Evolutionary conservation across 371 early-diverging fungal species (phyloP), one percentile per base, ranked within the genome.

Genomic region (Syncephalastrum monosporum): DNA sequence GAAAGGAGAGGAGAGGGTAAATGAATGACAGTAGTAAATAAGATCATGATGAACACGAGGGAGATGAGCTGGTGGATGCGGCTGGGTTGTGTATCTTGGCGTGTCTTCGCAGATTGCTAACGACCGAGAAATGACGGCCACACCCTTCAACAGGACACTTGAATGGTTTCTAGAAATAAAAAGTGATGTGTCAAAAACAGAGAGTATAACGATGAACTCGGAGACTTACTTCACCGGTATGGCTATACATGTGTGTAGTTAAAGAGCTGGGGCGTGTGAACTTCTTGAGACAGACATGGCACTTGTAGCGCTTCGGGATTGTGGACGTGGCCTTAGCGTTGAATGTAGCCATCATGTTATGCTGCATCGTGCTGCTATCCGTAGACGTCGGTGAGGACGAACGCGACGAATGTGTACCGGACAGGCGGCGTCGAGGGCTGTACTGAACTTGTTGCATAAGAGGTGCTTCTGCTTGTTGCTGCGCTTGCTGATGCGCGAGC

Each of bases 211-310:
- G 1, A 45, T 42, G 38, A 10, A 14, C 54, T 43, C 5, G 43
- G 13, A 53, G n/a, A 21, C 21, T 60, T 71, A 74, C 74, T 33
- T 80, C 76, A 41, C 85, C 85, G 16, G 87, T 85, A 50, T 87
- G 87, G 38, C 84, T 82, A 58, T 81, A 74, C 55, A 79, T 71
- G 55, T 87, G 87, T 5, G 83, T 84, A 24, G 77, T 73, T 44
- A 87, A 59, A 21, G 82, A 81, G 57, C 77, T 77, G 8, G 87
- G 87, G 3, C 87, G 68, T 6, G 82, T 74, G 57, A 87, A 87
- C 2, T 79, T 61, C 54, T 85, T 81, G 24, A 55, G 51, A 53
- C 87, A 87, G 14, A 75, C 60, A 2, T 66, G 65, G 53, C 86
- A 86, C 16, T 57, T 55, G 45, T 71, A 71, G 42, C 64, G 55